A percentile compares a stretch with the other conserved stretches of the same genome.
phyloP scores from a whole-genome alignment of 1,284 basidiomycete species.

The Rhodotorula mucilaginosa region DNA sequence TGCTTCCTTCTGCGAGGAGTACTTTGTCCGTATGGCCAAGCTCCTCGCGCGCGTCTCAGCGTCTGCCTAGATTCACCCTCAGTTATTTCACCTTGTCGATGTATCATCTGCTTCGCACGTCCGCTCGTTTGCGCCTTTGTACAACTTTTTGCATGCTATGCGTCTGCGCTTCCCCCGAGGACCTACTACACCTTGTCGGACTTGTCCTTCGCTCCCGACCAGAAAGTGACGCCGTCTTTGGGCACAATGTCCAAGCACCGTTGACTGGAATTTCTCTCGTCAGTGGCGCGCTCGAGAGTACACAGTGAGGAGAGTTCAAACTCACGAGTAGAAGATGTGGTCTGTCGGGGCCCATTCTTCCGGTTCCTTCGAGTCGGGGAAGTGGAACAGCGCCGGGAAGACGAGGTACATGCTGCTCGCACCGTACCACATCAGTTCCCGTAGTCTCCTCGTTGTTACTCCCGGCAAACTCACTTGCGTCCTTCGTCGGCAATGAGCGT shows the following conservation, averaged over 20 bases:
- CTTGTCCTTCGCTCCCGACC: conserved; percentile 24
- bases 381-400: conserved; percentile 18
- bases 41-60: conserved; percentile 11
- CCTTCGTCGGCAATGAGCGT: conserved; percentile 21
- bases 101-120: neutral
- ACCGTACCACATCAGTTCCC: neutral
- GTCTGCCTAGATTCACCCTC: neutral
- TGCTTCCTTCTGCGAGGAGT: conserved; percentile 77
- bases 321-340: conserved; percentile 25
- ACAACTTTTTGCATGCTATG: neutral
- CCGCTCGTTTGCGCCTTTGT: neutral
- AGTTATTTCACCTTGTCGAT: neutral
- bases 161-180: no score
- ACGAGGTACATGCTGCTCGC: conserved; percentile 16
- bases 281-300: no score
- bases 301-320: no score
- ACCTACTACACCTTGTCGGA: conserved; percentile 10
- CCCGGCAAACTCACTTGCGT: conserved; percentile 10
- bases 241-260: conserved; percentile 7
- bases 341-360: conserved; percentile 2
- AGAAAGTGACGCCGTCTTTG: conserved; percentile 22
- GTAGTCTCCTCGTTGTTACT: neutral
- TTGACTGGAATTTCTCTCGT: neutral
- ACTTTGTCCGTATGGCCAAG: conserved; percentile 49
- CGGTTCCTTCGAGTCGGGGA: conserved; percentile 15